Conservation (phyloP, 2,329 filamentous ascomycete genomes). For the Hypoxylon sp. region DNA sequence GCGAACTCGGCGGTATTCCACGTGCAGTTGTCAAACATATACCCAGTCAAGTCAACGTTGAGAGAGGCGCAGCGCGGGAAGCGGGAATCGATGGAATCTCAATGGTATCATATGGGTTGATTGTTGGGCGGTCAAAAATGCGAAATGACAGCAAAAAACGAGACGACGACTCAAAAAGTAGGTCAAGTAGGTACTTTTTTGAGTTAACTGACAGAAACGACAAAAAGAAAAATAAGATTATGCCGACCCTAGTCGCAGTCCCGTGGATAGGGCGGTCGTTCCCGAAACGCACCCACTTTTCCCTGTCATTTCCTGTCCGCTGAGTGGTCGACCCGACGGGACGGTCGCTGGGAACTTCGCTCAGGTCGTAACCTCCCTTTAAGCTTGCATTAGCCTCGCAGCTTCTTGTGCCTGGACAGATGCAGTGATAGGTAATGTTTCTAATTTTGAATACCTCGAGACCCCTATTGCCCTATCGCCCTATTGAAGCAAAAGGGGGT, state of each 20-base stretch:
- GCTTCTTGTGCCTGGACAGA: conserved; percentile 34
- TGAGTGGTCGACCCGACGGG: conserved; percentile 46
- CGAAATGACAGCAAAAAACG: conserved; percentile 27
- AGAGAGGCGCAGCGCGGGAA: conserved; percentile 32
- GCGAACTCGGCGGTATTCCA: conserved; percentile 32
- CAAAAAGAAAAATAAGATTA: conserved; percentile 24
- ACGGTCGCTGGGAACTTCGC: conserved; percentile 46
- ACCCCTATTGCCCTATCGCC: conserved; percentile 21
- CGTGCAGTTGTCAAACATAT: conserved; percentile 23
- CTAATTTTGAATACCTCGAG: conserved; percentile 29
- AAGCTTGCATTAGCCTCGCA: conserved; percentile 48
- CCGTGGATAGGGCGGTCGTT: conserved; percentile 40
- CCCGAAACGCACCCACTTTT: conserved; percentile 40
- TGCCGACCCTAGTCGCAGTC: conserved; percentile 19
- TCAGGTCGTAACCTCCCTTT: conserved; percentile 43
- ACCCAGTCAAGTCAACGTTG: conserved; percentile 19
- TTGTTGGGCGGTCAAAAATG: conserved; percentile 21
- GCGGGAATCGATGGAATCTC: conserved; percentile 27
- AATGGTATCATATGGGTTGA: conserved; percentile 25
- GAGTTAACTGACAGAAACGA: conserved; percentile 8
- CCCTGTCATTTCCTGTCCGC: conserved; percentile 27
- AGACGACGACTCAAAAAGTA: conserved; percentile 7
- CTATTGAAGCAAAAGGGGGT: not conserved
- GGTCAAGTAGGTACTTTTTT: too few relatives aligned
- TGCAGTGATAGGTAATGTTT: conserved; percentile 44